phyloP scores from a whole-genome alignment of 139 green algal genomes.

The Tetradesmus lagerheimii region DNA sequence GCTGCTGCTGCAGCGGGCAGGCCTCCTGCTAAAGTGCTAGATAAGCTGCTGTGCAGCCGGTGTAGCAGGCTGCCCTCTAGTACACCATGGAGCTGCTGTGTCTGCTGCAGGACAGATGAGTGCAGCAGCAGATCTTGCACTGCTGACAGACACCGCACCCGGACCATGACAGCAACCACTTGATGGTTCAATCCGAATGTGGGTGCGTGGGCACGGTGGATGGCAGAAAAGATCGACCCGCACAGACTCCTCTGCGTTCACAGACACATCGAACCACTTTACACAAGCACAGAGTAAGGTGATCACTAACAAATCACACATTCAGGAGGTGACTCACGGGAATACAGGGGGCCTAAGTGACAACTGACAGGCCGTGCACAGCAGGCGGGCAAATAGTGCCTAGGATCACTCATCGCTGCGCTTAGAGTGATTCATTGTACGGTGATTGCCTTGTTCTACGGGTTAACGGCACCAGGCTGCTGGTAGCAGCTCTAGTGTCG shows the following conservation, averaged over 20 bases:
- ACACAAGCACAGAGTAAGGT: neutral
- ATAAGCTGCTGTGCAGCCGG: constrained; percentile 6
- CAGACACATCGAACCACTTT: neutral
- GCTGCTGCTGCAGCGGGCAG: constrained; percentile 4
- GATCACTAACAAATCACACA: neutral
- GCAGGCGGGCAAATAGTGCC: neutral
- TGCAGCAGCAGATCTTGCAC: constrained; percentile 8
- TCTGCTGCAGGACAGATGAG: neutral
- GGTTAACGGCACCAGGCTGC: neutral
- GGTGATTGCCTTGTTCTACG: too few species aligned
- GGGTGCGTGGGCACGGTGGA: neutral
- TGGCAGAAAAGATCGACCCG: neutral
- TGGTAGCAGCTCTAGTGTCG: neutral
- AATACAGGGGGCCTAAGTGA: neutral
- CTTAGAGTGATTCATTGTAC: too few species aligned
- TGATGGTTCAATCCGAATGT: neutral
- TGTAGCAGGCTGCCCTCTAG: constrained; percentile 2
- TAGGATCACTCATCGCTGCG: neutral
- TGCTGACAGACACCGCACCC: neutral
- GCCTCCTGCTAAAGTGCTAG: neutral
- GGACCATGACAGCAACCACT: neutral
- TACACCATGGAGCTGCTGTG: neutral
- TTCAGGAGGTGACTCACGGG: neutral
- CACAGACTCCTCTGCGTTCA: neutral
- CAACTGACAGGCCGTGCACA: neutral